Base-by-base conservation (phyloP, 2,329 filamentous ascomycete genomes). In the Sporothrix phasma region DNA sequence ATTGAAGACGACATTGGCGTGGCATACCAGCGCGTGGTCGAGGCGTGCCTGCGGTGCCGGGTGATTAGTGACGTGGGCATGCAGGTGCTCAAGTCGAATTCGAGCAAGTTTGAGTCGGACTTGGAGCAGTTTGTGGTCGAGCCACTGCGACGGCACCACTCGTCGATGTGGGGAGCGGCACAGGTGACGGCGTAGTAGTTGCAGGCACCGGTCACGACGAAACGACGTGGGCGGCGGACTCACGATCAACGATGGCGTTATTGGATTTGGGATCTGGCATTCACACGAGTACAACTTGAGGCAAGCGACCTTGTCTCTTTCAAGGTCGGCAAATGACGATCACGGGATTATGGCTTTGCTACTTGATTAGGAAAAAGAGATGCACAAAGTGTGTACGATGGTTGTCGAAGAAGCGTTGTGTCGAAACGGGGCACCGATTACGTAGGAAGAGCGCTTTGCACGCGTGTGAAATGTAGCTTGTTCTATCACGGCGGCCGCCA, bases 1-100 rank as follows among this genome's bases (percentile, higher is more conserved):
- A 67, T 68, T 54, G 63, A 66, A 31, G 67, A 68, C 46, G 66
- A 68, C 41, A 62, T 67, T 8, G 67, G 67, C 41, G 64, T 65
- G 7, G 54, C 46, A 5, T 68, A 68, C 46, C 67, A 68, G 53
- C 46, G 45, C 6, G 67, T 66, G 3, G 63, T 67, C 43, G 62
- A 66, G 29, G 64, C 66, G 17, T 68, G 67, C 39, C 46, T 68
- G 24, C 61, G 62, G 13, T 68, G 67, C 45, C 66, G 62, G 1
- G 67, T 68, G 13, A 34, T 66, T 22, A 66, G 63, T 29, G 64
- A 68, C 22, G 26, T 43, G 15, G 64, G 67, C 19, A 19, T 61
- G 26, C 45, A 63, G 58, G 7, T 63, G 53, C 58, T 67, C 43
- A 65, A 56, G 51, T 67, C 66, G 4, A 54, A 54, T 26, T 64